phyloP scores from a whole-genome alignment of 768 basidiomycete species.

The Tulasnella sp. region DNA sequence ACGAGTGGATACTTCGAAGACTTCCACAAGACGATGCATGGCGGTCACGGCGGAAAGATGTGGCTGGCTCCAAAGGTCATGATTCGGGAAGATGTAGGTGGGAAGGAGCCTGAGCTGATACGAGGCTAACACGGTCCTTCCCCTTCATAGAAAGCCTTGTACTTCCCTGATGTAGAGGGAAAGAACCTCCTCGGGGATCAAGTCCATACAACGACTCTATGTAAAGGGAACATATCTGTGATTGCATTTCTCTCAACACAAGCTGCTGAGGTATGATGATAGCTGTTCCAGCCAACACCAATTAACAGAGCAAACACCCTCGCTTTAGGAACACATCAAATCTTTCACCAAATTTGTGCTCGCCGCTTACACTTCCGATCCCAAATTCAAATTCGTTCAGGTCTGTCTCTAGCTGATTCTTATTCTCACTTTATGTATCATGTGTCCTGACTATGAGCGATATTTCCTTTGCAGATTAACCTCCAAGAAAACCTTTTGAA shows the following conservation, averaged over 20 bases:
- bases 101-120: not conserved
- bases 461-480: conserved; percentile 45
- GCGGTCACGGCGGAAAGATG: conserved; percentile 72
- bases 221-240: conserved; percentile 63
- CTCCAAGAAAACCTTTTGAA: conserved; percentile 91
- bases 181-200: conserved; percentile 43
- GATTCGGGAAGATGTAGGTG: conserved; percentile 78
- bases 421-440: too few species aligned
- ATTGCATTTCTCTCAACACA: conserved; percentile 74
- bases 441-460: not conserved
- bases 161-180: conserved; percentile 79
- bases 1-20: conserved; percentile 85
- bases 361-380: conserved; percentile 38
- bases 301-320: not conserved
- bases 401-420: conserved; percentile 11
- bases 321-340: conserved; percentile 56
- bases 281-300: not conserved
- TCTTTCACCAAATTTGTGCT: conserved; percentile 55
- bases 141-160: conserved; percentile 64
- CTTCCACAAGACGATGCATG: conserved; percentile 56
- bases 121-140: not conserved
- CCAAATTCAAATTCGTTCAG: conserved; percentile 60
- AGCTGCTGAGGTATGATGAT: conserved; percentile 64
- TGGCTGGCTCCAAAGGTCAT: conserved; percentile 87
- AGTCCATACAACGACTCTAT: conserved; percentile 69